phyloP scores from a whole-genome alignment of 371 early-diverging fungal genomes.

The Chytridiales sp. region DNA sequence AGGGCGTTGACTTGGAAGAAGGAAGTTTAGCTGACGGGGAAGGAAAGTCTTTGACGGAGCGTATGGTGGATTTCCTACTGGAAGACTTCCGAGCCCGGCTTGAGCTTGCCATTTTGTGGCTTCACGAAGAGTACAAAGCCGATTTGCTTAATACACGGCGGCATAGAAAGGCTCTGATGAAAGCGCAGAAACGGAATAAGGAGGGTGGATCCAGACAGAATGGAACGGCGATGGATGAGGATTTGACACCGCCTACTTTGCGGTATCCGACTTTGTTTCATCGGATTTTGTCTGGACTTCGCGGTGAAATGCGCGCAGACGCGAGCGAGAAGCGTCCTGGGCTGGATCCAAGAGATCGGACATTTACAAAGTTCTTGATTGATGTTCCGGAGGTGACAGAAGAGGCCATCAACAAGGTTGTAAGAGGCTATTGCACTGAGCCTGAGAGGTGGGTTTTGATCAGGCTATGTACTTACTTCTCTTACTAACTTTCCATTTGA shows the following conservation, averaged over 20 bases:
- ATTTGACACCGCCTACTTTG: not conserved
- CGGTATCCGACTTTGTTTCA: slow-evolving; percentile 31
- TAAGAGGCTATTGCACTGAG: slow-evolving; percentile 45
- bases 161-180: no score
- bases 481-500: not conserved
- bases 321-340: slow-evolving; percentile 12
- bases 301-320: slow-evolving; percentile 14
- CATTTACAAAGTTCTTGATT: slow-evolving; percentile 51
- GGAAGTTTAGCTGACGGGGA: not conserved
- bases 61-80: slow-evolving; percentile 30
- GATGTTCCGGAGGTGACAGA: slow-evolving; percentile 49
- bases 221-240: slow-evolving; percentile 7
- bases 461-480: not conserved
- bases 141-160: slow-evolving; percentile 8
- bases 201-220: slow-evolving; percentile 6
- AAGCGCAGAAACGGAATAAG: slow-evolving; percentile 12
- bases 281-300: slow-evolving; percentile 27
- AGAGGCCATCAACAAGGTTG: slow-evolving; percentile 31
- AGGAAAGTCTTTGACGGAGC: slow-evolving; percentile 12
- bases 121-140: slow-evolving; percentile 38
- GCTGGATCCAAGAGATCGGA: slow-evolving; percentile 45
- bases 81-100: slow-evolving; percentile 34
- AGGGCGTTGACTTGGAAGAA: not conserved
- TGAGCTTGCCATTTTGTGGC: slow-evolving; percentile 45
- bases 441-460: slow-evolving; percentile 29